These are phyloP conservation scores for Tricholoma furcatifolium DNA, from an alignment of 768 basidiomycete genomes.

Conservation along the genomic window DNA sequence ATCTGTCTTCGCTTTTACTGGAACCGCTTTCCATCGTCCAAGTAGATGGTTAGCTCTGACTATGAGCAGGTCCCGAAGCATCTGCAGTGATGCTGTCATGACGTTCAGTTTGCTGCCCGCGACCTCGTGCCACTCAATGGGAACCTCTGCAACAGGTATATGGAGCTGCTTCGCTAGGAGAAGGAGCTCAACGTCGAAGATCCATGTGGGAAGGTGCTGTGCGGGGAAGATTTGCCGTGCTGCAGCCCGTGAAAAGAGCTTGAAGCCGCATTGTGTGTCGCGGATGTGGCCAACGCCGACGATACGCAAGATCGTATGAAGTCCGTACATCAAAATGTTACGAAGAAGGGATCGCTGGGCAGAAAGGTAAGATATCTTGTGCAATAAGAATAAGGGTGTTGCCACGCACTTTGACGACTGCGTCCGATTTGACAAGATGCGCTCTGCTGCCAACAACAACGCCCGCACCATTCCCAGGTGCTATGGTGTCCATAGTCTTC, in stretches of 20 bases:
- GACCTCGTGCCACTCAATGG: slow-evolving; percentile 93
- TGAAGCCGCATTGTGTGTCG: slow-evolving; percentile 98
- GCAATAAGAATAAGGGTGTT: neutral
- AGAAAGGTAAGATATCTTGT: neutral
- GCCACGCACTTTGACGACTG: slow-evolving; percentile 80
- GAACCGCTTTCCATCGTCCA: slow-evolving; percentile 65
- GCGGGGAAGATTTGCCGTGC: slow-evolving; percentile 82
- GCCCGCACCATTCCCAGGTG: slow-evolving; percentile 46
- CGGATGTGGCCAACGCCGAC: slow-evolving; percentile 89
- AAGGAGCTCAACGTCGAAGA: slow-evolving; percentile 94
- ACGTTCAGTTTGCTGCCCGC: slow-evolving; percentile 90
- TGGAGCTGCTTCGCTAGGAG: slow-evolving; percentile 76
- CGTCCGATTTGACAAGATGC: slow-evolving; percentile 88
- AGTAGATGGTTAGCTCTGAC: slow-evolving; percentile 78
- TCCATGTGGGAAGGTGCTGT: slow-evolving; percentile 90
- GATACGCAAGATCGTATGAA: slow-evolving; percentile 85
- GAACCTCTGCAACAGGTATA: slow-evolving; percentile 83
- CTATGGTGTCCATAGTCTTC: slow-evolving; percentile 65
- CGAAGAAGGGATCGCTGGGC: slow-evolving; percentile 80
- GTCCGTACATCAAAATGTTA: slow-evolving; percentile 91
- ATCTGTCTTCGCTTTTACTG: slow-evolving; percentile 17
- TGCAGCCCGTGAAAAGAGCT: slow-evolving; percentile 83
- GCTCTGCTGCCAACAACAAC: slow-evolving; percentile 88
- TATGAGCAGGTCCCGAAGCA: slow-evolving; percentile 85
- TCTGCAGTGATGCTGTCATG: slow-evolving; percentile 80